phyloP scores from a whole-genome alignment of 2,329 filamentous ascomycete species.

The Sporothrix protearum region DNA sequence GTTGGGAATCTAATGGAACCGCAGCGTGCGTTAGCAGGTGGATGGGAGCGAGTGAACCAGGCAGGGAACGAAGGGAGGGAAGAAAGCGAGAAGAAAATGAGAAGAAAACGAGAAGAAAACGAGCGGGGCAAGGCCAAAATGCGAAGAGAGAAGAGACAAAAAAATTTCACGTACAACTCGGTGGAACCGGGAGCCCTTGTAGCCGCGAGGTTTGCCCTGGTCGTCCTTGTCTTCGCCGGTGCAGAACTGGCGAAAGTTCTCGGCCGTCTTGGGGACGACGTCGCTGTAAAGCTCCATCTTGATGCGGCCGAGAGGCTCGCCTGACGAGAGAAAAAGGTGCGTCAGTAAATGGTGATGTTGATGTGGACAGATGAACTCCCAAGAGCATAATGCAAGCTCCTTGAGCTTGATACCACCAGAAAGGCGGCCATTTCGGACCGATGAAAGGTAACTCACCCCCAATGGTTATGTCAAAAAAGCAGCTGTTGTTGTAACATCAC shows the following conservation, averaged over 20 bases:
- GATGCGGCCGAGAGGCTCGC: constrained; percentile 79
- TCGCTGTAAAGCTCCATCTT: constrained; percentile 89
- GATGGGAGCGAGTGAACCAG: background rate
- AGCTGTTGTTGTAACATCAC: constrained; percentile 30
- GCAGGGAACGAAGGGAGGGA: too few species aligned
- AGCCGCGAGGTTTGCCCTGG: constrained; percentile 77
- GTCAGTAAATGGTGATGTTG: background rate
- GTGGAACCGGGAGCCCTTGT: constrained; percentile 93
- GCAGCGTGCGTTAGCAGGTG: background rate
- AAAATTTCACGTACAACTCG: constrained; percentile 77
- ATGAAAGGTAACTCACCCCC: constrained; percentile 55
- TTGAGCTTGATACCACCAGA: background rate
- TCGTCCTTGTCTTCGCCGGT: constrained; percentile 85
- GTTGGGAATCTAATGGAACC: constrained; percentile 68
- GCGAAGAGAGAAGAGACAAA: background rate
- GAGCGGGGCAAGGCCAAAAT: background rate
- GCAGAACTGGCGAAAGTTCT: constrained; percentile 97
- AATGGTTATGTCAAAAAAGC: constrained; percentile 52
- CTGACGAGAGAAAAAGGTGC: constrained; percentile 41
- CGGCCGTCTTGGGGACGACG: constrained; percentile 79
- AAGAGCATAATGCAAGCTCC: background rate
- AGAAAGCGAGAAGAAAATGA: too few species aligned
- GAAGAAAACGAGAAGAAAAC: too few species aligned
- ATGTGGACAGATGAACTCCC: background rate
- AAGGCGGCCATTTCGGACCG: background rate